Conservation (phyloP, 768 basidiomycete genomes). For the Boletales sp. region DNA sequence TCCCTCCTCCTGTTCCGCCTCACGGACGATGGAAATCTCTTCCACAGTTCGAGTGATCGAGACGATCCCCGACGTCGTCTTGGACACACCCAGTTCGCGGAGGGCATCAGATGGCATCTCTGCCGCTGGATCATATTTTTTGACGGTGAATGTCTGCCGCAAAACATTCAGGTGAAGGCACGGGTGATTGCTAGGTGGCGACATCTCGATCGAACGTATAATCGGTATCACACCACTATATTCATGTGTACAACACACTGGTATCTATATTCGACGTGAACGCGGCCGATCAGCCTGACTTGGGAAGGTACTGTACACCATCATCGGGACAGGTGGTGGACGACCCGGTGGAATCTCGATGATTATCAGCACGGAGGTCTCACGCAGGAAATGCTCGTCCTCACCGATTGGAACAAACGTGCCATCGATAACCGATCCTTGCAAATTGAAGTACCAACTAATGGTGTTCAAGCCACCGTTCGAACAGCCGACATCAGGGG, state of each 20-base stretch:
- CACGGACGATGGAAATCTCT: slow-evolving; percentile 59
- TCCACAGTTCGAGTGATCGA: slow-evolving; percentile 58
- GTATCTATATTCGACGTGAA: background rate
- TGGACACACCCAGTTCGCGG: slow-evolving; percentile 27
- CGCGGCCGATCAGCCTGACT: slow-evolving; percentile 28
- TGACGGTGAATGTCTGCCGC: slow-evolving; percentile 41
- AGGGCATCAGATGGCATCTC: slow-evolving; percentile 28
- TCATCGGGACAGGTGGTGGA: slow-evolving; percentile 48
- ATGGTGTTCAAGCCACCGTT: slow-evolving; percentile 39
- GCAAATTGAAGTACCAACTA: slow-evolving; percentile 61
- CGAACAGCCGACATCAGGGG: slow-evolving; percentile 47
- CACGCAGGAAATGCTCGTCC: slow-evolving; percentile 10
- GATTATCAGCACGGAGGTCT: slow-evolving; percentile 1
- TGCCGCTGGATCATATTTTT: slow-evolving; percentile 35
- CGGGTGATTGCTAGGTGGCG: slow-evolving; percentile 9
- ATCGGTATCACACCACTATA: too few species aligned
- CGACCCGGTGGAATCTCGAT: slow-evolving; percentile 45
- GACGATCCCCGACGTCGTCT: slow-evolving; percentile 36
- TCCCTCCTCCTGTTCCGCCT: slow-evolving; percentile 37
- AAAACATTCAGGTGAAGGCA: slow-evolving; percentile 49
- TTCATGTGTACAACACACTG: background rate
- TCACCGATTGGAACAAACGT: slow-evolving; percentile 56
- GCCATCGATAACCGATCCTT: slow-evolving; percentile 68
- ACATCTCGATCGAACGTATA: too few species aligned
- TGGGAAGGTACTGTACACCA: slow-evolving; percentile 60